Conservation (phyloP, 352 stramenopile species). For the Hyaloperonospora arabidopsidis region DNA sequence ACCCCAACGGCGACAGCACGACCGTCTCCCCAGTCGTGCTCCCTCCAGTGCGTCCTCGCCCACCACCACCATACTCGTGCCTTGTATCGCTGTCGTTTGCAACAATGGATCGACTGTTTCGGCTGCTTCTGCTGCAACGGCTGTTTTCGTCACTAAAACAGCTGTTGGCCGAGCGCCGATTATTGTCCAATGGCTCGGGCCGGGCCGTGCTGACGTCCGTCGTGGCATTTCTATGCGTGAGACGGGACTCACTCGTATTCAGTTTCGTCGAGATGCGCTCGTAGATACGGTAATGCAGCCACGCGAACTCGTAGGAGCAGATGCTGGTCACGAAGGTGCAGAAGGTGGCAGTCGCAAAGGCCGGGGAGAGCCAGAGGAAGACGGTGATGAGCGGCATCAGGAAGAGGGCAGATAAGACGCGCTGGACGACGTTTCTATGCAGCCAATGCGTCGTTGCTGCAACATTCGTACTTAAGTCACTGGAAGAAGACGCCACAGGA, state of each 20-base stretch:
- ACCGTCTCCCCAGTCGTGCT: conserved; percentile 18
- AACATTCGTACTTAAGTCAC: neutral
- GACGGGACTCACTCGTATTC: conserved; percentile 17
- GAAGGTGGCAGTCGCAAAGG: conserved; percentile 57
- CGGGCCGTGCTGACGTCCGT: conserved; percentile 5
- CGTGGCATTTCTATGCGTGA: conserved; percentile 4
- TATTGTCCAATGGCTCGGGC: conserved; percentile 10
- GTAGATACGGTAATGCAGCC: conserved; percentile 62
- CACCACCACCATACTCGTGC: conserved; percentile 3
- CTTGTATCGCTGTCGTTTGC: neutral
- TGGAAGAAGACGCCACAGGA: conserved; percentile 12
- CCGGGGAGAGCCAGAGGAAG: conserved; percentile 59
- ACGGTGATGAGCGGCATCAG: conserved; percentile 54
- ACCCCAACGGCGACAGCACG: conserved; percentile 17
- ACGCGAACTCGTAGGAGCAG: conserved; percentile 67
- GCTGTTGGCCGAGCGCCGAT: conserved; percentile 20
- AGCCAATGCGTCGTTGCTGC: conserved; percentile 12
- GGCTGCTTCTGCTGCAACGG: conserved; percentile 20
- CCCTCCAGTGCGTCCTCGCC: conserved; percentile 16
- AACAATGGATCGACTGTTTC: conserved; percentile 9
- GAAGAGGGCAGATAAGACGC: conserved; percentile 46
- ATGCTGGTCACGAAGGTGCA: conserved; percentile 53
- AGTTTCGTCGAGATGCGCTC: conserved; percentile 37
- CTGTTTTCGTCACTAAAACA: conserved; percentile 8
- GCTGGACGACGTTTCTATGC: conserved; percentile 49